Percentiles rank a stretch among this genome's conserved stretches.
Evolutionary conservation across 2,329 filamentous ascomycete genomes (phyloP).

Genomic region (Monosporascus sp.): DNA sequence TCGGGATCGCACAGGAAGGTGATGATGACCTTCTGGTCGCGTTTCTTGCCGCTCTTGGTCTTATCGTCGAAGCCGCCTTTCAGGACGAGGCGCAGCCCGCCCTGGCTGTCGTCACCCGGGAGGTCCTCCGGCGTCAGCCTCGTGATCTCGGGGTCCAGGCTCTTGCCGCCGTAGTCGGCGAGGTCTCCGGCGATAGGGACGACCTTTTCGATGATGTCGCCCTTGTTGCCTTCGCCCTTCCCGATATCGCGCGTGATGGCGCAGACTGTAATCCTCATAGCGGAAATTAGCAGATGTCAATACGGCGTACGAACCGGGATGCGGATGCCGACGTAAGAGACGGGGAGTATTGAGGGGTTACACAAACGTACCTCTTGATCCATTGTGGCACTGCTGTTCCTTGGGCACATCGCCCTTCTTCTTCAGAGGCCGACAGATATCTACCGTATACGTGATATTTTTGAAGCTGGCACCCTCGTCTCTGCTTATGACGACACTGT

Average conservation of each 20-base stretch:
- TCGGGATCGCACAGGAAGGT: slow-evolving; percentile 78
- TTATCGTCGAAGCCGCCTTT: slow-evolving; percentile 49
- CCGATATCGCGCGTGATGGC: slow-evolving; percentile 59
- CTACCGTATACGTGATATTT: slow-evolving; percentile 78
- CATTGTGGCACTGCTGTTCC: slow-evolving; percentile 60
- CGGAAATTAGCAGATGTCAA: neutral
- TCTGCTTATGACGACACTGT: slow-evolving; percentile 59
- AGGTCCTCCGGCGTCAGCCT: slow-evolving; percentile 61
- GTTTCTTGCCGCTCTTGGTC: slow-evolving; percentile 48
- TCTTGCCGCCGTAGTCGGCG: slow-evolving; percentile 47
- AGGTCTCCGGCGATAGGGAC: slow-evolving; percentile 74
- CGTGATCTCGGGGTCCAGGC: slow-evolving; percentile 61
- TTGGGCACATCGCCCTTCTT: slow-evolving; percentile 51
- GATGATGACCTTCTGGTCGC: slow-evolving; percentile 69
- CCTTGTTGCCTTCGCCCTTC: slow-evolving; percentile 36
- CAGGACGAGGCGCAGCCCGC: slow-evolving; percentile 68
- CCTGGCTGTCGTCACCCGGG: slow-evolving; percentile 58
- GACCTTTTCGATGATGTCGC: slow-evolving; percentile 48
- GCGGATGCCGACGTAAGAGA: neutral
- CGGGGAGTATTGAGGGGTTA: neutral
- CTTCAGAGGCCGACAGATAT: slow-evolving; percentile 66
- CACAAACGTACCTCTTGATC: slow-evolving; percentile 55
- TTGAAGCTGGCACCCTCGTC: slow-evolving; percentile 47
- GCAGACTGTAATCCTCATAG: slow-evolving; percentile 54
- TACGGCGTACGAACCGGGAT: neutral